Percentiles rank a stretch among this genome's conserved stretches.
phyloP scores from a whole-genome alignment of 1,284 basidiomycete genomes.

The Tilletiaria anomala region DNA sequence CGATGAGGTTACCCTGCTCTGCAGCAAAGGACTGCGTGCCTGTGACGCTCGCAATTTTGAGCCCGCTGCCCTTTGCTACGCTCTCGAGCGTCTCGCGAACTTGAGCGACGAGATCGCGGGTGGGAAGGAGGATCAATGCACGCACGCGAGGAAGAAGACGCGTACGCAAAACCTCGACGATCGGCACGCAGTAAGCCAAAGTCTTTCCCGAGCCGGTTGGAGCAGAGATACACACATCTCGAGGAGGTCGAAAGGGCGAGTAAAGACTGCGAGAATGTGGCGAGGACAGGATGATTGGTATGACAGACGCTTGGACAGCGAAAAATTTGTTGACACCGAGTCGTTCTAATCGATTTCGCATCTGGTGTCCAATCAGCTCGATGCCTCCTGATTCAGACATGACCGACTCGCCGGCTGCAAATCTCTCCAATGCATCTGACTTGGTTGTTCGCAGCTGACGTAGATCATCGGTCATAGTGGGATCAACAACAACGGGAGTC shows the following conservation, averaged over 20 bases:
- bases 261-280: conserved; percentile 46
- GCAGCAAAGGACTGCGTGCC: conserved; percentile 35
- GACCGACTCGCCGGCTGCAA: too few species aligned
- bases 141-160: conserved; percentile 49
- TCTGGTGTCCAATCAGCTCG: conserved; percentile 1
- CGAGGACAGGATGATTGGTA: conserved; percentile 58
- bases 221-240: conserved; percentile 87
- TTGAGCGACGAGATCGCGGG: conserved; percentile 83
- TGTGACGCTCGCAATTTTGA: conserved; percentile 52
- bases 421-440: too few species aligned
- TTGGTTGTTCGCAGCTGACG: too few species aligned
- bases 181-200: conserved; percentile 78
- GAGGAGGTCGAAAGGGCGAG: conserved; percentile 54
- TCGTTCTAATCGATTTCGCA: conserved; percentile 1
- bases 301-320: conserved; percentile 60
- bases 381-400: too few species aligned
- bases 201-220: conserved; percentile 97
- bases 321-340: conserved; percentile 35
- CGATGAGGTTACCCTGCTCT: conserved; percentile 29
- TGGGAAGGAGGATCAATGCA: conserved; percentile 85
- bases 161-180: conserved; percentile 51
- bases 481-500: too few species aligned
- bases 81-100: conserved; percentile 80
- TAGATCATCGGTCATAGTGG: too few species aligned
- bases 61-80: conserved; percentile 57